Evolutionary conservation across 1,284 basidiomycete genomes (phyloP).

Genomic region (Thecaphora thlaspeos): DNA sequence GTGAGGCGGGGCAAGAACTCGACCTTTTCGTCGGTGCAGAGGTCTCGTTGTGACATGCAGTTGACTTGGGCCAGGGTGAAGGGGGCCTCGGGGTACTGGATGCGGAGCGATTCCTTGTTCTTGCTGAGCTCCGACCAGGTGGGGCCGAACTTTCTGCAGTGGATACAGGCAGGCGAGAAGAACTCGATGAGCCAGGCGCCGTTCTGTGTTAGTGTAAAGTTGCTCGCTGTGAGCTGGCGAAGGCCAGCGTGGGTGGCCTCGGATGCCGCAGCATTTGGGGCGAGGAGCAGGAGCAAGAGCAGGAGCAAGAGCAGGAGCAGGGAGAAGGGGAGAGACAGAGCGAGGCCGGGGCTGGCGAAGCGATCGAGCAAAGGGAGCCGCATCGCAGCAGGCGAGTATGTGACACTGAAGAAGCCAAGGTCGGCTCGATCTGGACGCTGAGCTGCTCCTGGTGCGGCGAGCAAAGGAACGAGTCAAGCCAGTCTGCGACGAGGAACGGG

Average conservation of each 20-base stretch:
- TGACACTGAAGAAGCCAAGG: no score
- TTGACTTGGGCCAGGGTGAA: constrained; percentile 54
- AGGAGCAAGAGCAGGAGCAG: no score
- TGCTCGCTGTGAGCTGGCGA: constrained; percentile 37
- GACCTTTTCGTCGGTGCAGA: constrained; percentile 48
- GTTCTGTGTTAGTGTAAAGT: constrained; percentile 40
- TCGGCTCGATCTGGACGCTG: no score
- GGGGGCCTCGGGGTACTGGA: constrained; percentile 56
- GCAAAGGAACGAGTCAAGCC: no score
- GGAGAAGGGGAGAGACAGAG: no score
- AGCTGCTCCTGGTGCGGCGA: no score
- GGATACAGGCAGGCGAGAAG: constrained; percentile 70
- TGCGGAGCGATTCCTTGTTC: constrained; percentile 64
- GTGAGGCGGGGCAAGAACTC: constrained; percentile 33
- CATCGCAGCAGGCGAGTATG: no score
- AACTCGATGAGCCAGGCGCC: constrained; percentile 56
- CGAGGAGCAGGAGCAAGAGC: no score
- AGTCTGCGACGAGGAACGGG: no score
- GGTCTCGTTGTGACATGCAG: constrained; percentile 40
- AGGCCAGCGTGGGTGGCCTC: constrained; percentile 34
- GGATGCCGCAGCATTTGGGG: no score
- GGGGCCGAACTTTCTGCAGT: constrained; percentile 74
- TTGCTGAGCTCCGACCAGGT: constrained; percentile 74
- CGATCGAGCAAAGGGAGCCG: no score
- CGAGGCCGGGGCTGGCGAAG: no score